A percentile compares a stretch with the other conserved stretches of the same genome.
Conservation (phyloP, 2,329 filamentous ascomycete genomes). For the Ambrosiella xylebori region DNA sequence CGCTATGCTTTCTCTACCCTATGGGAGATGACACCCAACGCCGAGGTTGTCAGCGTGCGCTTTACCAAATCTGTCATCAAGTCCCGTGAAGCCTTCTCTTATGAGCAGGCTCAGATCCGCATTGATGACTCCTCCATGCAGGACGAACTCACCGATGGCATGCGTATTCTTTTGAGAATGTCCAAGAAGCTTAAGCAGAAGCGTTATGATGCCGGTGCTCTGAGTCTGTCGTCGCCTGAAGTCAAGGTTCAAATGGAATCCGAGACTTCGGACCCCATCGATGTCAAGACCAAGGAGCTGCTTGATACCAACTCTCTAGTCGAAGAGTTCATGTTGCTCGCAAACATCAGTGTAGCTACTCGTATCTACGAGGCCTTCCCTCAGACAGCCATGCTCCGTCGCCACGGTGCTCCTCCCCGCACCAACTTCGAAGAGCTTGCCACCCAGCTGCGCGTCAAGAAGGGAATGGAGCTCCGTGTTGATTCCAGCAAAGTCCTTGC, state of each 20-base stretch:
- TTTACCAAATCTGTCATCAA: slow-evolving; percentile 98
- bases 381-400: slow-evolving; percentile 82
- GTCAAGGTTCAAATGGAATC: slow-evolving; percentile 77
- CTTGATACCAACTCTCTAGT: slow-evolving; percentile 95
- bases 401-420: slow-evolving; percentile 81
- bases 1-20: slow-evolving; percentile 71
- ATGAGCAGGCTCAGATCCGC: slow-evolving; percentile 84
- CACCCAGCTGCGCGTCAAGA: slow-evolving; percentile 80
- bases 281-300: slow-evolving; percentile 87
- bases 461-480: slow-evolving; percentile 58
- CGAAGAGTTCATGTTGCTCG: slow-evolving; percentile 98
- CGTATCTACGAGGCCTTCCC: slow-evolving; percentile 87
- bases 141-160: slow-evolving; percentile 77
- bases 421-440: slow-evolving; percentile 91
- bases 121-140: slow-evolving; percentile 80
- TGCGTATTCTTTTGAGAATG: slow-evolving; percentile 70
- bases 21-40: slow-evolving; percentile 76
- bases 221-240: slow-evolving; percentile 94
- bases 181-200: slow-evolving; percentile 90
- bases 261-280: slow-evolving; percentile 87
- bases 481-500: slow-evolving; percentile 88
- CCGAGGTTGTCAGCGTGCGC: slow-evolving; percentile 65
- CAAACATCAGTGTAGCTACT: slow-evolving; percentile 83
- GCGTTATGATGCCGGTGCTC: slow-evolving; percentile 85
- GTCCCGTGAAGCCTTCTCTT: slow-evolving; percentile 91